phyloP scores from a whole-genome alignment of 768 basidiomycete genomes.

The Boletus edulis region DNA sequence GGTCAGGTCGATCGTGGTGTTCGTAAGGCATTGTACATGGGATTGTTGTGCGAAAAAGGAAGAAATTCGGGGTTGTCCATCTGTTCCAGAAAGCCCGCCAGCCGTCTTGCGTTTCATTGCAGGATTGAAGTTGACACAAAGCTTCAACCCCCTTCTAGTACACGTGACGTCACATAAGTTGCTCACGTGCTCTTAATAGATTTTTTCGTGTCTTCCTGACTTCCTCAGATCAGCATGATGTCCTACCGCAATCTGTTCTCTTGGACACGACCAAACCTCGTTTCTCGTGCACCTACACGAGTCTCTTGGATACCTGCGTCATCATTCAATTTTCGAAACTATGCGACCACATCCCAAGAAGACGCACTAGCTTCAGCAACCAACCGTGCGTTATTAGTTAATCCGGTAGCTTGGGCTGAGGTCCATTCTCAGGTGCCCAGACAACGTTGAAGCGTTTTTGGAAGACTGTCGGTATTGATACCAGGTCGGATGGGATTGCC shows the following conservation, averaged over 20 bases:
- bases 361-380: slow-evolving; percentile 55
- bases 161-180: slow-evolving; percentile 22
- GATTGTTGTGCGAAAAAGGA: slow-evolving; percentile 36
- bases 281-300: neutral
- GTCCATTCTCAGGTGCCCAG: slow-evolving; percentile 65
- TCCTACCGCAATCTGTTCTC: slow-evolving; percentile 4
- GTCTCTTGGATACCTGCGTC: neutral
- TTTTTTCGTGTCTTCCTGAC: slow-evolving; percentile 3
- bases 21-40: slow-evolving; percentile 15
- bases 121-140: no score
- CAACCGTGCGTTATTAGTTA: slow-evolving; percentile 47
- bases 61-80: slow-evolving; percentile 40
- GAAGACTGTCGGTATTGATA: slow-evolving; percentile 83
- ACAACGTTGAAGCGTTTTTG: slow-evolving; percentile 88
- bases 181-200: slow-evolving; percentile 23
- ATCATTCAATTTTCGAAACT: slow-evolving; percentile 2
- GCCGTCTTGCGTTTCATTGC: slow-evolving; percentile 21
- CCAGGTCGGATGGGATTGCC: slow-evolving; percentile 47
- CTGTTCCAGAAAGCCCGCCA: neutral
- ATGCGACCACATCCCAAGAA: slow-evolving; percentile 29
- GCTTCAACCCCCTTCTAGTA: neutral
- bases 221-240: neutral
- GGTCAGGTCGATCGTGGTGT: slow-evolving; percentile 54
- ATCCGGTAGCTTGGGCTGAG: neutral
- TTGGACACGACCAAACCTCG: slow-evolving; percentile 3